Evolutionary conservation across 805 yeast species (phyloP).

Genomic region (Ascoidea asiatica): DNA sequence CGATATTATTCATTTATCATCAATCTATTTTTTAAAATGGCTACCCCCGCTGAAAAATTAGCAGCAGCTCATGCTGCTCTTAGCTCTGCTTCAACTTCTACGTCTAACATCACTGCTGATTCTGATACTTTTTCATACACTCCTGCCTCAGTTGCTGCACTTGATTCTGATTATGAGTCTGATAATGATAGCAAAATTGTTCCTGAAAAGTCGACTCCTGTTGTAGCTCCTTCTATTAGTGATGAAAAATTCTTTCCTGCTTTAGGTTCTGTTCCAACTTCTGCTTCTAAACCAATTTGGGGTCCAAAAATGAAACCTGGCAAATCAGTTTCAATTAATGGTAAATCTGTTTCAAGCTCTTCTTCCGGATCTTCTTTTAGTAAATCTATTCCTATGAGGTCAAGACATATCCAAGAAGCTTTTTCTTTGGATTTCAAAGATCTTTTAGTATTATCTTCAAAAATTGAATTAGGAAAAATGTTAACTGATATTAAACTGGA

Average conservation of each 20-base stretch:
- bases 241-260: slow-evolving; percentile 43
- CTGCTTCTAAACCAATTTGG: slow-evolving; percentile 16
- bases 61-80: slow-evolving; percentile 21
- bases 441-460: slow-evolving; percentile 44
- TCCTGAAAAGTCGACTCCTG: slow-evolving; percentile 1
- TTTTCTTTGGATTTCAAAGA: slow-evolving; percentile 61
- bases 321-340: slow-evolving; percentile 19
- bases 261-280: slow-evolving; percentile 27
- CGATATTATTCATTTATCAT: background rate
- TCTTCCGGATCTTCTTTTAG: slow-evolving; percentile 13
- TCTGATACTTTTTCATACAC: slow-evolving; percentile 10
- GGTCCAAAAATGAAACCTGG: slow-evolving; percentile 20
- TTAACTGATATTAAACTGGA: slow-evolving; percentile 46
- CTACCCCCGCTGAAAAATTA: slow-evolving; percentile 26
- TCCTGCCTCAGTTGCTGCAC: background rate
- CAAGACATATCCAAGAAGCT: slow-evolving; percentile 61
- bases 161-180: slow-evolving; percentile 5
- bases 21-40: too few species aligned
- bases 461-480: slow-evolving; percentile 57
- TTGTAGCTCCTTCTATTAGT: slow-evolving; percentile 19
- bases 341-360: slow-evolving; percentile 8
- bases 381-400: slow-evolving; percentile 32
- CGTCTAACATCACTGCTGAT: slow-evolving; percentile 9
- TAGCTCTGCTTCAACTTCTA: slow-evolving; percentile 9
- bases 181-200: slow-evolving; percentile 11